phyloP scores from a whole-genome alignment of 768 basidiomycete species.

The Macrocybe gigantea region DNA sequence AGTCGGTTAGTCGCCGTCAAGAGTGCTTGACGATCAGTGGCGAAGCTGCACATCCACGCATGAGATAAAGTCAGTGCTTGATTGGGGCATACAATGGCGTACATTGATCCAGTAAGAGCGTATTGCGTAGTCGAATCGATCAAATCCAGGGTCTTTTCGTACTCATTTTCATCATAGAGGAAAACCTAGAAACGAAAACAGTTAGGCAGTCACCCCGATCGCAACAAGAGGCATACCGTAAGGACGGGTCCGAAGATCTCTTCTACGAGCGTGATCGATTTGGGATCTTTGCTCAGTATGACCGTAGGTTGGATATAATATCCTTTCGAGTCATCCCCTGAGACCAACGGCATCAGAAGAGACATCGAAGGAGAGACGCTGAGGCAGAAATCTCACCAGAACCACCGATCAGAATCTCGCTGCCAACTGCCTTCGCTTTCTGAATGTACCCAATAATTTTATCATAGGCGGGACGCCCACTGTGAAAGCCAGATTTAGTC shows the following conservation, averaged over 20 bases:
- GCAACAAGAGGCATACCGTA: constrained; percentile 43
- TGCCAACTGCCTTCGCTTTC: constrained; percentile 86
- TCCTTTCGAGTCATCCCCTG: constrained; percentile 85
- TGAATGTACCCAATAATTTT: constrained; percentile 78
- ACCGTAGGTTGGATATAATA: constrained; percentile 94
- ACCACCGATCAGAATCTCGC: constrained; percentile 85
- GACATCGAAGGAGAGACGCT: not conserved
- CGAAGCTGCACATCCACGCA: constrained; percentile 51
- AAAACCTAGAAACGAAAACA: constrained; percentile 50
- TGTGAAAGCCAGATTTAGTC: constrained; percentile 20
- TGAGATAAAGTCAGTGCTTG: not conserved
- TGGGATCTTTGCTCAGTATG: constrained; percentile 88
- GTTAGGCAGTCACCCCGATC: not conserved
- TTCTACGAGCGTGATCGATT: constrained; percentile 82
- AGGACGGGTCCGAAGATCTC: constrained; percentile 98
- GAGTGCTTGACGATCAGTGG: constrained; percentile 74
- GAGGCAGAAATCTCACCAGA: constrained; percentile 36
- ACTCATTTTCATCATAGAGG: constrained; percentile 85
- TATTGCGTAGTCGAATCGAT: constrained; percentile 85
- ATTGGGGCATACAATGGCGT: constrained; percentile 20
- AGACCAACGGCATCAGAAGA: not conserved
- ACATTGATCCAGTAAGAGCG: constrained; percentile 94
- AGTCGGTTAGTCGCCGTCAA: constrained; percentile 75
- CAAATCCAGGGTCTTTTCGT: constrained; percentile 79
- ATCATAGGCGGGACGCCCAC: constrained; percentile 83